Base-by-base conservation (phyloP, 305 asterid species). In the Andrographis paniculata region DNA sequence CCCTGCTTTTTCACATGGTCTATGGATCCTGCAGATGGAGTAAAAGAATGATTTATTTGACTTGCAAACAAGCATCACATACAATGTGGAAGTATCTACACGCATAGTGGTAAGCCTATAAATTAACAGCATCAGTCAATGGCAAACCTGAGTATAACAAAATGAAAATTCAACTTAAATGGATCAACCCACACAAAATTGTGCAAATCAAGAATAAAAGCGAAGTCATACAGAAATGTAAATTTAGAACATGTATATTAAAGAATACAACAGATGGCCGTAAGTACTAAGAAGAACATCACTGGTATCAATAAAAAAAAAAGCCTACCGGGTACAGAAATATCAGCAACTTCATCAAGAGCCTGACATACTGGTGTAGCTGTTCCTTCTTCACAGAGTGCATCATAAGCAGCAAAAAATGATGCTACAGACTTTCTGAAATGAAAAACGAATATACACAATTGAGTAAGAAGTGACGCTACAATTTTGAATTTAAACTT, bases 331-430 rank as follows among this genome's bases (percentile, higher is more conserved):
- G 94, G 86, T 31, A 91, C 64, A 61, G 95, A 86, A 64, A 83
- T 72, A 71, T 91, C 96, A 49, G 99, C 84, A 65, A 91, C 79
- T 59, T 86, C 99, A 45, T 81, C 87, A 60, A 91, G 96, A 46
- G 93, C 89, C 66, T 75, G 62, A 61, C 96, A 86, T 42, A 91
- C 95, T 42, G 93, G 14, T 50, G 95, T 77, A 48, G 99, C 96
- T 21, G 94, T 91, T 68, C 99, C 99, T 73, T 91, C 99, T 68
- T 91, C 99, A 55, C 99, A 72, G 23, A 91, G 95, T 22, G 95
- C 94, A 64, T 91, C 99, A 66, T 48, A 91, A 33, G 80, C 89
- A 74, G 94, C 94, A 70, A 91, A 91, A 72, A 91, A 86, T 61
- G 99, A 80, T 53, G 80, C 70, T 68, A 70, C 99, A 0, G 99